Base-by-base conservation (phyloP, 768 basidiomycete genomes). In the Suillus plorans region DNA sequence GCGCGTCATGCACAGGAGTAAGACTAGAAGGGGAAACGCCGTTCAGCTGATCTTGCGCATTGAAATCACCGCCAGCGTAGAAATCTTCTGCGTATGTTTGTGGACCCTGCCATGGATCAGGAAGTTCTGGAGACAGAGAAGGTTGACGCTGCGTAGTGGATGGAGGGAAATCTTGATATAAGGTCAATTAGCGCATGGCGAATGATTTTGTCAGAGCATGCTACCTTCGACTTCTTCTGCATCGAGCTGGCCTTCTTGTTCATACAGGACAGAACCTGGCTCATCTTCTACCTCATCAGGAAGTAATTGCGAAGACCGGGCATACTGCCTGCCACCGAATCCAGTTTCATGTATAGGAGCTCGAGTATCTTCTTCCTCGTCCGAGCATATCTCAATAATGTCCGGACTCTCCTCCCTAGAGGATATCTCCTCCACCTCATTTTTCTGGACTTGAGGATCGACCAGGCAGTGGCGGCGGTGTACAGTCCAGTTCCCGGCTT, bases 31-130 rank as follows among this genome's bases (percentile, higher is more conserved):
- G 73, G 8, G 73, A 66, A 39, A 70, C 41, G n/a, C 28, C 39
- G 14, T 41, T 18, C n/a, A 61, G 22, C 4, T n/a, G 36, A 36
- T 28, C 45, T 3, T 60, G 60, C 2, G 44, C 42, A n/a, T 61
- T 22, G 44, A 78, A 36, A 60, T 84, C 82, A 1, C 82, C 84
- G 14, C 81, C 83, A 6, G 81, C 76, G 64, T 80, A 81, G 64
- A 76, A 80, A 68, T 82, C 81, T 65, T 82, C 80, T 1, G 81
- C 79, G 52, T 78, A 80, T 7, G 71, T 76, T 34, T 70, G 71
- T 6, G 82, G 77, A 31, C 76, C 80, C 42, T 69, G 68, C 82
- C 81, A 83, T 36, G 76, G 76, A 68, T 83, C 81, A 22, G 69
- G 66, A 22, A 83, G 64, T 8, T 79, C 77, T 7, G 77, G 65